Conservation (phyloP, 2,329 filamentous ascomycete genomes). For the Sphaceloma murrayae region DNA sequence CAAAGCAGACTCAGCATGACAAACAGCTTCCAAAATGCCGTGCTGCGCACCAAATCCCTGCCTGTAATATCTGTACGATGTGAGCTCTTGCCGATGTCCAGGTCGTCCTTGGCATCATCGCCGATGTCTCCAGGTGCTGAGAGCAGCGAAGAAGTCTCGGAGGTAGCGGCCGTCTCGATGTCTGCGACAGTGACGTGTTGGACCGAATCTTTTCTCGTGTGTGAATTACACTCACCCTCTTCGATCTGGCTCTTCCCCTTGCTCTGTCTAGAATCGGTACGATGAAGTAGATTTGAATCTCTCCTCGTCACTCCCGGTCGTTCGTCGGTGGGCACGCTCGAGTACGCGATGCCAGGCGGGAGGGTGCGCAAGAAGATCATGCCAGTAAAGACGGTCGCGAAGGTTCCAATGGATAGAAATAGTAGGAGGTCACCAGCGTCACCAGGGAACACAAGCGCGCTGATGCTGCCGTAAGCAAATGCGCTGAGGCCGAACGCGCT, state of each 20-base stretch:
- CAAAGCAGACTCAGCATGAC: constrained; percentile 79
- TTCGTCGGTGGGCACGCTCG: constrained; percentile 42
- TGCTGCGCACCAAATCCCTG: constrained; percentile 56
- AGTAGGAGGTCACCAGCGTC: constrained; percentile 74
- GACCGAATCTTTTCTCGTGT: constrained; percentile 7
- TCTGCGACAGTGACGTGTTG: constrained; percentile 17
- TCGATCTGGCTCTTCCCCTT: constrained; percentile 31
- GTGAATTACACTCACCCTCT: constrained; percentile 41
- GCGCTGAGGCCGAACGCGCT: constrained; percentile 91
- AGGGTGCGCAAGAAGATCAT: constrained; percentile 80
- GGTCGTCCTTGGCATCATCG: constrained; percentile 48
- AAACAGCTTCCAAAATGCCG: constrained; percentile 89
- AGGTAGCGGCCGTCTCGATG: constrained; percentile 34
- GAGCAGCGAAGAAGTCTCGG: constrained; percentile 75
- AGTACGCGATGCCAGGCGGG: constrained; percentile 48
- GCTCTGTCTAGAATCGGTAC: constrained; percentile 39
- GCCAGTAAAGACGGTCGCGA: constrained; percentile 60
- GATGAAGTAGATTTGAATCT: constrained; percentile 38
- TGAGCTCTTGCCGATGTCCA: constrained; percentile 51
- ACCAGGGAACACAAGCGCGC: constrained; percentile 68
- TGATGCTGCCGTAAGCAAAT: constrained; percentile 84
- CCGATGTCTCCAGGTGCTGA: constrained; percentile 48
- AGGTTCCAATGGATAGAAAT: constrained; percentile 71
- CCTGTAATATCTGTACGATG: constrained; percentile 87
- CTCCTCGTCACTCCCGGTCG: constrained; percentile 36